Evolutionary conservation across 306 rosid species (phyloP), one percentile per base, ranked within the genome.

Genomic region (Trifolium repens): DNA sequence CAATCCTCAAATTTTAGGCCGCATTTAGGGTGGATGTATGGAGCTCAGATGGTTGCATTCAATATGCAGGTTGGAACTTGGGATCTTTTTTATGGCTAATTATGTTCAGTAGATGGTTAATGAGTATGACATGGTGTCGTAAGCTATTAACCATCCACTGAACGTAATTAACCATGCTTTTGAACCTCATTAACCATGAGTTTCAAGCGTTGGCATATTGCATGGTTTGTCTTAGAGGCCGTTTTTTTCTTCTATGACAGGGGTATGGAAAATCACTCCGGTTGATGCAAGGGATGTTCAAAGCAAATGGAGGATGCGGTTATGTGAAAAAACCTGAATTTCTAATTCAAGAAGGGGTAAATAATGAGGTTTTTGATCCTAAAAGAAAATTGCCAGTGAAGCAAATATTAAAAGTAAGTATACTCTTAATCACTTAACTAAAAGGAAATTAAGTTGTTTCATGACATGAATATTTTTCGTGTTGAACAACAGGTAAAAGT

Each of bases 41-140:
- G 98, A 66, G 98, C 89, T 82, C 98, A 94, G 65, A 90, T 94
- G 98, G 96, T 94, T 72, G 98, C 98, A 40, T 87, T 94, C 78
- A 94, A 94, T 84, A 94, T 91, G 94, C 98, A 94, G 98, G 98
- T 93, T 72, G 71, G 93, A 54, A 49, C 34, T 93, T 70, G 68
- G 93, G 49, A 49, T 32, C 7, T 0, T 12, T 26, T 63, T 63
- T 6, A n/a, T 50, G 24, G 9, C 7, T 7, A n/a, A 50, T 50
- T n/a, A 50, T 19, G 10, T 16, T 50, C 16, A 7, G 2, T n/a
- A 50, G 57, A 50, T 15, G 10, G 4, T n/a, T 50, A 15, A n/a
- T 50, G 53, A 50, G 16, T n/a, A 50, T 50, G 57, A n/a, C 22
- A 15, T 2, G 1, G 24, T 2, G 4, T n/a, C 50, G 6, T 15